Conservation (phyloP, 2,329 filamentous ascomycete genomes). For the Rhynchosporium graminicola region DNA sequence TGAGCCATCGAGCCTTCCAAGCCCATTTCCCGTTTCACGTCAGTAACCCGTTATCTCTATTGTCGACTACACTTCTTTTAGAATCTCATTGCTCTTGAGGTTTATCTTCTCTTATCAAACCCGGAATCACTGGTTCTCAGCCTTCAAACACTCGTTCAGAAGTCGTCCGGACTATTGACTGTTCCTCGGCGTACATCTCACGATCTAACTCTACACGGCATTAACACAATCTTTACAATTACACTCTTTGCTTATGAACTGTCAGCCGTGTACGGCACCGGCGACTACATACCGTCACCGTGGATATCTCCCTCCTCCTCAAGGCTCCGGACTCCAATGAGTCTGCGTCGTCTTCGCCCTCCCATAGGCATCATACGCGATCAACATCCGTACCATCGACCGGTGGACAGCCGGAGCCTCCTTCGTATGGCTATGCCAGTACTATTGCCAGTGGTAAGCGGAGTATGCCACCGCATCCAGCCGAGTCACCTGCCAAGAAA, state of each 20-base stretch:
- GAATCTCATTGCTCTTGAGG: slow-evolving; percentile 26
- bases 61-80: slow-evolving; percentile 27
- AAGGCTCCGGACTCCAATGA: slow-evolving; percentile 75
- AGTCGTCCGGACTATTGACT: slow-evolving; percentile 23
- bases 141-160: slow-evolving; percentile 20
- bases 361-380: slow-evolving; percentile 42
- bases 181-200: slow-evolving; percentile 22
- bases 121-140: slow-evolving; percentile 27
- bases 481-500: slow-evolving; percentile 79
- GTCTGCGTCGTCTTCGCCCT: slow-evolving; percentile 53
- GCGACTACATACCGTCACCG: slow-evolving; percentile 60
- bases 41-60: slow-evolving; percentile 29
- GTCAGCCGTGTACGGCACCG: slow-evolving; percentile 41
- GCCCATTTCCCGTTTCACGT: slow-evolving; percentile 36
- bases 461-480: slow-evolving; percentile 55
- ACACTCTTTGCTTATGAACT: slow-evolving; percentile 37
- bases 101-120: slow-evolving; percentile 19
- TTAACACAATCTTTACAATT: slow-evolving; percentile 9
- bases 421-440: slow-evolving; percentile 33
- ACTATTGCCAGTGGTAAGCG: slow-evolving; percentile 46
- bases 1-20: slow-evolving; percentile 28
- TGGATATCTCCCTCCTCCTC: slow-evolving; percentile 94
- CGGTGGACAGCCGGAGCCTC: slow-evolving; percentile 29
- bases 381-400: slow-evolving; percentile 36
- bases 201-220: slow-evolving; percentile 22